Evolutionary conservation across 108 stramenopile species (phyloP), one percentile per base, ranked within the genome.

Genomic region (Nitzschia sp.): DNA sequence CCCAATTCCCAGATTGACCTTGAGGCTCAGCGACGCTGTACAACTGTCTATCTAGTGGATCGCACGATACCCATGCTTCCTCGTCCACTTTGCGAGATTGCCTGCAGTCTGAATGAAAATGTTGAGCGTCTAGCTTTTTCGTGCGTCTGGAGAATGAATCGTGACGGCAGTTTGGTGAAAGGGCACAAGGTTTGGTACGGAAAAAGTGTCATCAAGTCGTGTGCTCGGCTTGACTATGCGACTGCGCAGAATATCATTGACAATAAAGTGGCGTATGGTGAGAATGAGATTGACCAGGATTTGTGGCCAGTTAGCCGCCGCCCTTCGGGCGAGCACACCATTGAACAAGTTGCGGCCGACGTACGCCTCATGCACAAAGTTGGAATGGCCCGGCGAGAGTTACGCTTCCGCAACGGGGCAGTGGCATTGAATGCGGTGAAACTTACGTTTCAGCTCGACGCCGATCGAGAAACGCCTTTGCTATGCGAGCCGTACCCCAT

Each of bases 211-310:
- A 99, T 99, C 48, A 93, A 92, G 42, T 94, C 91, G 23, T 98
- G 97, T 71, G 92, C 95, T 46, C 79, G 95, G 31, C 75, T 99
- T 51, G 98, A 99, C 71, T 99, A 99, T 64, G 73, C 84, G 24
- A 98, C 96, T 6, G 97, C 97, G 11, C 97, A 98, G 72, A 90
- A 96, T 63, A 94, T 97, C 61, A 96, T 99, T 63, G 96, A 97
- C 17, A 71, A 82, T 1, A 85, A 85, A 59, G 88, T 84, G 56
- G 92, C 78, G 9, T 47, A 29, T 27, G 84, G 79, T 25, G 86
- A 91, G 64, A 64, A 34, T 9, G 64, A 67, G 48, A 29, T 61
- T 23, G 75, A 79, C 6, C 88, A 93, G 36, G 61, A 57, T 0
- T 62, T 84, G n/a, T 98, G 97, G 97, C 91, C 92, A 6, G 65